phyloP scores from a whole-genome alignment of 129 eudicot genomes.

The Pulicaria dysenterica region DNA sequence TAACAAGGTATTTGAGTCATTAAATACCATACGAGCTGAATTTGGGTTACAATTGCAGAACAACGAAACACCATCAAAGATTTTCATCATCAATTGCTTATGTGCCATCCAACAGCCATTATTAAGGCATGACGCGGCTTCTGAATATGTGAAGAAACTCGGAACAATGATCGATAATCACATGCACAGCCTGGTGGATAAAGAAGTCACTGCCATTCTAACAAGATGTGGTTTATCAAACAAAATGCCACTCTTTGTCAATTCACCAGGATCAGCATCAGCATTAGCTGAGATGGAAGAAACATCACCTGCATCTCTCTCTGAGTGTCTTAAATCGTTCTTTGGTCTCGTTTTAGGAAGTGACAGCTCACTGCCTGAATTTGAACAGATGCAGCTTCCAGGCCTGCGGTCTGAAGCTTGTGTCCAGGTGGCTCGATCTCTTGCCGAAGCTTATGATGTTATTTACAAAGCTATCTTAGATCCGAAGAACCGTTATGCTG shows the following conservation, averaged over 20 bases:
- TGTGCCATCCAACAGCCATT: slow-evolving; percentile 90
- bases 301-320: slow-evolving; percentile 66
- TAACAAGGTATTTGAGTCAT: too few relatives aligned
- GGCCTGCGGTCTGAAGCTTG: slow-evolving; percentile 78
- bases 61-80: slow-evolving; percentile 80
- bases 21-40: neutral
- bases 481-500: slow-evolving; percentile 65
- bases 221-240: slow-evolving; percentile 67
- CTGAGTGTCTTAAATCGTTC: slow-evolving; percentile 79
- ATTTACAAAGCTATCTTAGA: slow-evolving; percentile 79
- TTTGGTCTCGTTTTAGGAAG: slow-evolving; percentile 89
- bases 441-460: slow-evolving; percentile 80
- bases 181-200: slow-evolving; percentile 62
- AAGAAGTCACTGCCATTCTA: slow-evolving; percentile 73
- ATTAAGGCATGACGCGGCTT: slow-evolving; percentile 61
- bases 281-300: slow-evolving; percentile 76
- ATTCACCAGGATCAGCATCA: slow-evolving; percentile 36
- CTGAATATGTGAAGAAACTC: slow-evolving; percentile 68
- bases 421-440: slow-evolving; percentile 58
- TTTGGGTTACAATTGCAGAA: slow-evolving; percentile 47
- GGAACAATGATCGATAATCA: slow-evolving; percentile 70
- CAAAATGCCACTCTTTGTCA: slow-evolving; percentile 68
- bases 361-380: slow-evolving; percentile 83
- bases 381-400: slow-evolving; percentile 89
- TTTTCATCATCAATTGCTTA: slow-evolving; percentile 90